phyloP scores from a whole-genome alignment of 495 filamentous ascomycete species.

The Cercophora samala region DNA sequence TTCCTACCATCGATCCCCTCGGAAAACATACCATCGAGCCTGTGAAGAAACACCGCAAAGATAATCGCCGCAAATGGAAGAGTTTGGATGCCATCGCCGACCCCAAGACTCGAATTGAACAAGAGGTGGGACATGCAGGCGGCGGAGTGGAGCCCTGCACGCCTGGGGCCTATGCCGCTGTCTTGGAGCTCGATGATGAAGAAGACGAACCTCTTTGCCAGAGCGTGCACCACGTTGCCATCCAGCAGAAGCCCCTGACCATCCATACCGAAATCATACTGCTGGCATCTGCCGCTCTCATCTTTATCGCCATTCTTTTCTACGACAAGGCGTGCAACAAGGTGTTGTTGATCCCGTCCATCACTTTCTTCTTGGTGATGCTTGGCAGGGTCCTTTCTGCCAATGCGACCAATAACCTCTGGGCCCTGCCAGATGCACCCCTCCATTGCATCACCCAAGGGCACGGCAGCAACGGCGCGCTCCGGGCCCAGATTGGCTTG shows the following conservation, averaged over 20 bases:
- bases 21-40: neutral
- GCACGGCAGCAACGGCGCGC: neutral
- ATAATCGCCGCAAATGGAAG: neutral
- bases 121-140: neutral
- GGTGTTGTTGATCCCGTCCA: neutral
- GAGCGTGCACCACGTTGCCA: neutral
- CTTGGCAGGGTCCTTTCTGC: neutral
- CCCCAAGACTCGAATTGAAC: neutral
- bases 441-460: neutral
- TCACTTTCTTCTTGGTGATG: neutral
- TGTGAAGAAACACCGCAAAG: neutral
- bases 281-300: neutral
- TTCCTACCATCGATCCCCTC: neutral
- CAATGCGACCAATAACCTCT: neutral
- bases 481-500: conserved; percentile 8
- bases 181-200: neutral
- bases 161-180: neutral
- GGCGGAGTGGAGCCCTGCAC: neutral
- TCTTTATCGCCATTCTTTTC: neutral
- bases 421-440: neutral
- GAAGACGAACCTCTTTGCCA: neutral
- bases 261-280: neutral
- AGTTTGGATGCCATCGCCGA: neutral
- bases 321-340: neutral
- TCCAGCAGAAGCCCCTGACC: neutral